A percentile compares a stretch with the other conserved stretches of the same genome.
Conservation (phyloP, 495 filamentous ascomycete genomes). For the Daldinia bambusicola region DNA sequence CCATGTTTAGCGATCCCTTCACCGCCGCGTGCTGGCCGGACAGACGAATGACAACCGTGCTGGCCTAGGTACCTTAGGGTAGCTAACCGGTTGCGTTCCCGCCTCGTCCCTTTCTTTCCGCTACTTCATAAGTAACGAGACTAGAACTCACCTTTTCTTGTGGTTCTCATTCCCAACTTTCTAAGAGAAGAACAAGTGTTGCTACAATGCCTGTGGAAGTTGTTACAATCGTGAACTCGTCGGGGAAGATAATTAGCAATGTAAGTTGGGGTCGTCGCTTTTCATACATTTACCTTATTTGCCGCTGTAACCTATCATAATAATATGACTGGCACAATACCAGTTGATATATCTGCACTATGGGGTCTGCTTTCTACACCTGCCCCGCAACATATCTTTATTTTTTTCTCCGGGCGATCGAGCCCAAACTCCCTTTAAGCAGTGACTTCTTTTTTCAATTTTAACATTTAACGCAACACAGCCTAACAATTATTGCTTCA, state of each 20-base stretch:
- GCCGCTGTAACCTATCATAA: neutral
- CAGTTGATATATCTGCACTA: constrained; percentile 3
- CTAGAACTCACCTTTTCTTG: constrained; percentile 18
- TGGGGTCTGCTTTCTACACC: constrained; percentile 42
- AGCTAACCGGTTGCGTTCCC: constrained; percentile 37
- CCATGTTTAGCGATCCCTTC: constrained; percentile 43
- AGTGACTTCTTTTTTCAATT: neutral
- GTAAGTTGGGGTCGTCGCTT: constrained; percentile 62
- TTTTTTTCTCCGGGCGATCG: neutral
- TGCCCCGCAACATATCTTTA: constrained; percentile 25
- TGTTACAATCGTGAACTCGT: constrained; percentile 90
- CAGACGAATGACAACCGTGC: constrained; percentile 40
- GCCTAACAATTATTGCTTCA: constrained; percentile 26
- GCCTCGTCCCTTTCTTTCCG: constrained; percentile 38
- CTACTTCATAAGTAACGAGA: constrained; percentile 40
- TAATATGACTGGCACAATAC: neutral
- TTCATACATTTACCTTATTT: constrained; percentile 14
- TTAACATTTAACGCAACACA: constrained; percentile 1
- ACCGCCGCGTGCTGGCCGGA: constrained; percentile 37
- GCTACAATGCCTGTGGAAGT: constrained; percentile 68
- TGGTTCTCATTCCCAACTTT: constrained; percentile 18
- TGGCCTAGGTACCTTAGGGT: constrained; percentile 4
- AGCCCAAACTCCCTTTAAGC: constrained; percentile 6
- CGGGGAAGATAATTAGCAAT: constrained; percentile 90
- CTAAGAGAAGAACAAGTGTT: constrained; percentile 21